Evolutionary conservation across 345 rosid genomes (phyloP).

Genomic region (Draba incana): DNA sequence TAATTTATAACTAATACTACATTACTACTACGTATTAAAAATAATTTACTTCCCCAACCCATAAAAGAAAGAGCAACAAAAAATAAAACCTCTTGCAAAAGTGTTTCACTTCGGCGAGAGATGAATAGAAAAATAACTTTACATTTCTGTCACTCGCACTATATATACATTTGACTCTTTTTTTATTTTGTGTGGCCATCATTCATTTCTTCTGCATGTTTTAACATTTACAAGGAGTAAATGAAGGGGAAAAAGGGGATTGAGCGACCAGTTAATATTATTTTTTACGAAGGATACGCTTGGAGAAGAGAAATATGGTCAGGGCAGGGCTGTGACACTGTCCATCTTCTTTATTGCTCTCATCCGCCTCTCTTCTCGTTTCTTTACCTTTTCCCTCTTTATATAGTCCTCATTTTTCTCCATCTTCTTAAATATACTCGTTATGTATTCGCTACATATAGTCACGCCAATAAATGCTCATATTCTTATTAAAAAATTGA

Average conservation of each 20-base stretch:
- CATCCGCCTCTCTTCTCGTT: slow-evolving; percentile 34
- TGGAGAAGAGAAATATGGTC: slow-evolving; percentile 41
- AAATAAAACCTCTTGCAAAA: slow-evolving; percentile 5
- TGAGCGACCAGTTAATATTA: slow-evolving; percentile 4
- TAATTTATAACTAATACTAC: background rate
- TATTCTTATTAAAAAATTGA: no score
- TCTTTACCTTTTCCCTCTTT: slow-evolving; percentile 27
- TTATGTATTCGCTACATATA: background rate
- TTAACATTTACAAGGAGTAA: no score
- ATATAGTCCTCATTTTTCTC: slow-evolving; percentile 15
- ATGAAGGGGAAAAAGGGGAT: background rate
- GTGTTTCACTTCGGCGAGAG: slow-evolving; percentile 8
- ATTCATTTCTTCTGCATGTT: background rate
- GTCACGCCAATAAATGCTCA: slow-evolving; percentile 20
- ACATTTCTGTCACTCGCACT: slow-evolving; percentile 7
- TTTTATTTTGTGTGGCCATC: background rate
- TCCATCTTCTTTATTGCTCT: slow-evolving; percentile 38
- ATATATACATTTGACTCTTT: background rate
- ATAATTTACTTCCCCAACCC: background rate
- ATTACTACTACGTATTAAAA: background rate
- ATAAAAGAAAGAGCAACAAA: background rate
- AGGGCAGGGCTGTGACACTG: slow-evolving; percentile 42
- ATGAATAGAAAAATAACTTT: background rate
- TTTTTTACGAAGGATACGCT: slow-evolving; percentile 5
- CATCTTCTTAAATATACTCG: slow-evolving; percentile 4